Evolutionary conservation across 2,329 filamentous ascomycete genomes (phyloP).

Genomic region (Proliferodiscus dingleyae): DNA sequence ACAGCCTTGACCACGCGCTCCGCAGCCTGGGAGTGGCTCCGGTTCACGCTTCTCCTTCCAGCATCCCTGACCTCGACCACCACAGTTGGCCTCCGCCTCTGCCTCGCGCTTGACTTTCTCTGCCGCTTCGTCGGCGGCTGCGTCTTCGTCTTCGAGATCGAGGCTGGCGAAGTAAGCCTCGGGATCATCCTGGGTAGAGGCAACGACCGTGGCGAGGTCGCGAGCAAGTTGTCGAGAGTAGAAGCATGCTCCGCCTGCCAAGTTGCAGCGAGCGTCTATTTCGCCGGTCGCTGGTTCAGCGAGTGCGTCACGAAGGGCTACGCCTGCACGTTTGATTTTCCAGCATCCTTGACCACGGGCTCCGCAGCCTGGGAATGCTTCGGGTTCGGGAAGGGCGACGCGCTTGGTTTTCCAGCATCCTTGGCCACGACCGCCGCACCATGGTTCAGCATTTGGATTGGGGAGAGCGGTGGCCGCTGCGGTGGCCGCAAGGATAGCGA

Average conservation of each 20-base stretch:
- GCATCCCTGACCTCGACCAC: not conserved
- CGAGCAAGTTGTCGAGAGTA: conserved; percentile 39
- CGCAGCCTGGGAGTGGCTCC: not conserved
- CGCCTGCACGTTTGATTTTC: conserved; percentile 25
- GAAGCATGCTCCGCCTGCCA: conserved; percentile 39
- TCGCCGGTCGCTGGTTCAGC: conserved; percentile 12
- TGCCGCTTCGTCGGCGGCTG: not conserved
- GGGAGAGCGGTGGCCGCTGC: conserved; percentile 30
- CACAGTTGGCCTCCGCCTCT: not conserved
- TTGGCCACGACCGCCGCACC: not conserved
- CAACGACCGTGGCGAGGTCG: conserved; percentile 31
- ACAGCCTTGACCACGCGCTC: not conserved
- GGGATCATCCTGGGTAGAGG: conserved; percentile 11
- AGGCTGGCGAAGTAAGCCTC: conserved; percentile 7
- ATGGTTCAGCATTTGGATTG: not conserved
- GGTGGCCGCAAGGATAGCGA: conserved; percentile 37
- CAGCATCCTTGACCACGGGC: conserved; percentile 7
- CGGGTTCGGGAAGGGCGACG: too few relatives aligned
- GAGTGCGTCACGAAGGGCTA: conserved; percentile 27
- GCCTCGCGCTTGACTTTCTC: conserved; percentile 6
- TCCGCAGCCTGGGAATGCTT: not conserved
- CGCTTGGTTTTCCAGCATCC: conserved; percentile 2
- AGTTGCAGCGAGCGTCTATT: conserved; percentile 31
- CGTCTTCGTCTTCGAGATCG: conserved; percentile 4
- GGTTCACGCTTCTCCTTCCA: not conserved